Evolutionary conservation across 2,329 filamentous ascomycete genomes (phyloP), one percentile per base, ranked within the genome.

Genomic region (Verticillium zaregamsianum): DNA sequence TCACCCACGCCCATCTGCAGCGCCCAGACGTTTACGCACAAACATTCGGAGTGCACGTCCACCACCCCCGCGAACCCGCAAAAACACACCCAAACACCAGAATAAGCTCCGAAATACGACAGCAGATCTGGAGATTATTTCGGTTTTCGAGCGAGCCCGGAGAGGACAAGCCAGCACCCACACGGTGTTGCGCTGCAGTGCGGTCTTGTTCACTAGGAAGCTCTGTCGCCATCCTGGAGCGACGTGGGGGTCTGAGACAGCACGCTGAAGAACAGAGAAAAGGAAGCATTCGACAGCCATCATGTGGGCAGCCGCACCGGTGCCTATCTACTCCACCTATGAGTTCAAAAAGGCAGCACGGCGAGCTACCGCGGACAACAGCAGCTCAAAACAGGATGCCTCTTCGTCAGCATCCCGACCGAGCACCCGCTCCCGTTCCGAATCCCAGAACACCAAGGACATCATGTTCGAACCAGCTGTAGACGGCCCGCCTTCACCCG

Each of bases 401-500:
- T 57, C 61, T 17, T 56, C 61, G 59, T 63, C 64, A 55, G 25
- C 60, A 20, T 62, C 58, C 57, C 25, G 54, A 14, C 54, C 54
- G 25, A 55, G 25, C 49, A 56, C 59, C 37, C 59, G 62, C 40
- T 56, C 25, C 59, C 60, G 61, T 59, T 57, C 61, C 54, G 25
- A 45, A 49, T 23, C 58, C 17, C 57, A 58, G 33, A 58, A 59
- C 39, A 54, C 52, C 59, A 59, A 66, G 59, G 60, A 40, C 65
- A 62, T 77, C 57, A 69, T 84, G 60, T 73, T 88, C 62, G 84
- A 82, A 62, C 84, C 86, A 57, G 80, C 86, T 64, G 74, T 88
- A 61, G 84, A 88, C 67, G 83, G 83, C 20, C 85, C 86, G 49
- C 85, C 86, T 0, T 88, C 86, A 37, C 84, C 86, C 32, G 82